phyloP scores from a whole-genome alignment of 2,329 filamentous ascomycete genomes.

The Teratosphaeria viscida region DNA sequence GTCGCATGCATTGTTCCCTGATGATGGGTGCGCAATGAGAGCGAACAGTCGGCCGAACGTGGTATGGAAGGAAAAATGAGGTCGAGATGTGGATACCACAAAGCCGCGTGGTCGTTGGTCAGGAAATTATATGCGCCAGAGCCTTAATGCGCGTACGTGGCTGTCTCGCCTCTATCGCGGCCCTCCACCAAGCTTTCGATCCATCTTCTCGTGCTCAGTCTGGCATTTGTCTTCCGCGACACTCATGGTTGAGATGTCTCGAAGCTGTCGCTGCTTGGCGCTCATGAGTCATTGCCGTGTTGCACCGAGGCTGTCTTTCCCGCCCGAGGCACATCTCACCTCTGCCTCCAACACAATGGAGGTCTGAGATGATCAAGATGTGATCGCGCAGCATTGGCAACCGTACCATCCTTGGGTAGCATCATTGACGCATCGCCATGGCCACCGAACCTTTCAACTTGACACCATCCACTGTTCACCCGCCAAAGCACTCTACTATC shows the following conservation, averaged over 20 bases:
- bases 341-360: background rate
- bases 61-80: background rate
- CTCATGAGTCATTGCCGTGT: background rate
- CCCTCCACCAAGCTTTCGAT: background rate
- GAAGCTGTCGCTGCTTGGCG: background rate
- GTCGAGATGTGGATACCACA: background rate
- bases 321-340: background rate
- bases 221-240: background rate
- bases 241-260: background rate
- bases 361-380: background rate
- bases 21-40: background rate
- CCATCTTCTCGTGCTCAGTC: background rate
- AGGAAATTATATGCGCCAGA: background rate
- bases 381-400: background rate
- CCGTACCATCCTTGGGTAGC: background rate
- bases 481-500: slow-evolving; percentile 17
- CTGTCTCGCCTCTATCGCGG: background rate
- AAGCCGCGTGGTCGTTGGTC: background rate
- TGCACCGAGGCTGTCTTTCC: background rate
- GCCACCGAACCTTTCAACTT: slow-evolving; percentile 19
- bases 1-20: background rate
- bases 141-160: background rate
- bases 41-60: background rate
- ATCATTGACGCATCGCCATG: slow-evolving; percentile 8
- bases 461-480: slow-evolving; percentile 12